Conservation (phyloP, 31 red algal genomes). For the Endocladia muricata region DNA sequence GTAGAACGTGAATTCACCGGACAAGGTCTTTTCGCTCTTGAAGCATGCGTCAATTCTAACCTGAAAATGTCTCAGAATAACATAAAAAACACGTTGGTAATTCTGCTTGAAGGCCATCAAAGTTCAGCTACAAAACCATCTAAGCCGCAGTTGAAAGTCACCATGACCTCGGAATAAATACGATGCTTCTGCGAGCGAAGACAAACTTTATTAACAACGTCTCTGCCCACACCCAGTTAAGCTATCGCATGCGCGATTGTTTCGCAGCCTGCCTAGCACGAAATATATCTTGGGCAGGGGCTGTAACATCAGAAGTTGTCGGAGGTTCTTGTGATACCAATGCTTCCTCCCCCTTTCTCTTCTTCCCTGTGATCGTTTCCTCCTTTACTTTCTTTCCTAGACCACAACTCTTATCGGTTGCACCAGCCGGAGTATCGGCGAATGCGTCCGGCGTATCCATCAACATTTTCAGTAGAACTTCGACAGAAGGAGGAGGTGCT, state of each 20-base stretch:
- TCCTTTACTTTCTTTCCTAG: slow-evolving; percentile 4
- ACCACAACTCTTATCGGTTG: background rate
- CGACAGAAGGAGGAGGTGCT: slow-evolving; percentile 35
- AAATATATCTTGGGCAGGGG: slow-evolving; percentile 61
- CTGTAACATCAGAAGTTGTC: background rate
- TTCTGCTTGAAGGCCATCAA: too few species aligned
- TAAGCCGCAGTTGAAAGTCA: too few species aligned
- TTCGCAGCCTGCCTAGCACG: slow-evolving; percentile 72
- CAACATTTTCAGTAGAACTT: slow-evolving; percentile 61
- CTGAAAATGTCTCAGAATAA: too few species aligned
- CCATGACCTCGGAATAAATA: too few species aligned
- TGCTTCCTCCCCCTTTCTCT: slow-evolving; percentile 31
- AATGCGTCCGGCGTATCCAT: slow-evolving; percentile 59
- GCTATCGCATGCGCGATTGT: slow-evolving; percentile 52
- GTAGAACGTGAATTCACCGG: too few species aligned
- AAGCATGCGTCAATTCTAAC: too few species aligned
- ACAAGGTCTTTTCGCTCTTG: too few species aligned
- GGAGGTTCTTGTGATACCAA: background rate
- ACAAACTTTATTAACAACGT: too few species aligned
- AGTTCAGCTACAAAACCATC: too few species aligned
- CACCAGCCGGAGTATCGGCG: slow-evolving; percentile 55
- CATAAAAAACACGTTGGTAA: too few species aligned
- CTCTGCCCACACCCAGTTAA: too few species aligned
- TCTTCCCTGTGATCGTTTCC: slow-evolving; percentile 5
- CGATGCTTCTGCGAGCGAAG: too few species aligned